Evolutionary conservation across 352 stramenopile species (phyloP).

Genomic region (Pythium rishiriense): DNA sequence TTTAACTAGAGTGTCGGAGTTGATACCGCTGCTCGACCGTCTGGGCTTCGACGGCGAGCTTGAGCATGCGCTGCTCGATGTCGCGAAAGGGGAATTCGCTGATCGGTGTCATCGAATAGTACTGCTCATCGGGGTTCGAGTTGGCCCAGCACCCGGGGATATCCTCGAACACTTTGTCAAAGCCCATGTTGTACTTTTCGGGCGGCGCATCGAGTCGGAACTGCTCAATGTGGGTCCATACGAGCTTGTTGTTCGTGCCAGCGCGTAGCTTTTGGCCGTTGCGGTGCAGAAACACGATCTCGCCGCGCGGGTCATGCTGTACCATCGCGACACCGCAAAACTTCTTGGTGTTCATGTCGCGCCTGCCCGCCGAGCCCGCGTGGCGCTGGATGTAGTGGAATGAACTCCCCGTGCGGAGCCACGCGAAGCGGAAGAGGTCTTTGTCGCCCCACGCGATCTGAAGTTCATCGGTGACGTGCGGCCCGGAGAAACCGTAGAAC

Average conservation of each 20-base stretch:
- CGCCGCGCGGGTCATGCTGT: constrained; percentile 30
- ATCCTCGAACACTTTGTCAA: constrained; percentile 14
- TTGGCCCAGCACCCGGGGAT: constrained; percentile 6
- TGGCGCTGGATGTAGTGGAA: constrained; percentile 63
- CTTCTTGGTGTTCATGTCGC: constrained; percentile 42
- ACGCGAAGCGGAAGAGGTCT: constrained; percentile 76
- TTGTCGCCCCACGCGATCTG: constrained; percentile 73
- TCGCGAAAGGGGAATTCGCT: background rate
- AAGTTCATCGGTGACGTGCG: constrained; percentile 41
- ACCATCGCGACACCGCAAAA: constrained; percentile 65
- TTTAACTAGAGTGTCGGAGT: background rate
- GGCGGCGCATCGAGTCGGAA: background rate
- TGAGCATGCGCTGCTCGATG: background rate
- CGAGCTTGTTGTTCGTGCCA: constrained; percentile 72
- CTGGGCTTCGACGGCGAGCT: background rate
- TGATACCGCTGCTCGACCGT: background rate
- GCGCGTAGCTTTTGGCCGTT: constrained; percentile 57
- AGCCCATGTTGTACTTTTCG: background rate
- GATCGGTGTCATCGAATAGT: background rate
- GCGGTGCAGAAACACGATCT: constrained; percentile 33
- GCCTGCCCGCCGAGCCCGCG: constrained; percentile 43
- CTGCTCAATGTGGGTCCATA: constrained; percentile 11
- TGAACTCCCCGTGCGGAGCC: constrained; percentile 54
- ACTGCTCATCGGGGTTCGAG: background rate
- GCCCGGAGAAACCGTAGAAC: constrained; percentile 51